Evolutionary conservation across 345 rosid genomes (phyloP), one percentile per base, ranked within the genome.

Genomic region (Camelina laxa): DNA sequence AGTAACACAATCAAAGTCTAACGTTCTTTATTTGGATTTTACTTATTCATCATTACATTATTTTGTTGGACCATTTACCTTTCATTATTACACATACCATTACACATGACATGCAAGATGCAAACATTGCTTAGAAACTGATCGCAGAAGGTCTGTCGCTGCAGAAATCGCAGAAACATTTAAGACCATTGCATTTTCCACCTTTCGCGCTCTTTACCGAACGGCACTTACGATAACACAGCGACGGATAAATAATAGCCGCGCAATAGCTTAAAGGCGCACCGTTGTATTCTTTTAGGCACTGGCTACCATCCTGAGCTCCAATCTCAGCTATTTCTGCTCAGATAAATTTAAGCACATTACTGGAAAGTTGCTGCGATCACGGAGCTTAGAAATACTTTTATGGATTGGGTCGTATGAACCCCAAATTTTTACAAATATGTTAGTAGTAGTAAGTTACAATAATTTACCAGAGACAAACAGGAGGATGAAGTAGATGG

Each of bases 81-180:
- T 27, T 8, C n/a, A 15, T 15, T 8, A 41, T 62, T 39, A 39
- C 42, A 62, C 44, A 63, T 24, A 30, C 36, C 54, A 72, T 24
- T n/a, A 56, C 36, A 33, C 36, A 33, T 8, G 10, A 36, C 12
- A 55, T 56, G 11, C 39, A 58, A n/a, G 8, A 4, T 58, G 9
- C 3, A 58, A 24, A 51, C 14, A 15, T 9, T 48, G 21, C 31
- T 14, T 39, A 60, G 7, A 6, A 13, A 2, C n/a, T 59, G 49
- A 41, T 14, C 9, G 36, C 1, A 57, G 2, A 4, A 17, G 42
- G 21, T 0, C 33, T 6, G 55, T 35, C 49, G 60, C 22, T 36
- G 60, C 80, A 76, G 35, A 11, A 69, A 33, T 76, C 65, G 38
- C 80, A 76, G 38, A 76, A 69, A 16, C 80, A 76, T 24, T 5